Conservation (phyloP, 139 green algal species). For the Coelastrella sp. region DNA sequence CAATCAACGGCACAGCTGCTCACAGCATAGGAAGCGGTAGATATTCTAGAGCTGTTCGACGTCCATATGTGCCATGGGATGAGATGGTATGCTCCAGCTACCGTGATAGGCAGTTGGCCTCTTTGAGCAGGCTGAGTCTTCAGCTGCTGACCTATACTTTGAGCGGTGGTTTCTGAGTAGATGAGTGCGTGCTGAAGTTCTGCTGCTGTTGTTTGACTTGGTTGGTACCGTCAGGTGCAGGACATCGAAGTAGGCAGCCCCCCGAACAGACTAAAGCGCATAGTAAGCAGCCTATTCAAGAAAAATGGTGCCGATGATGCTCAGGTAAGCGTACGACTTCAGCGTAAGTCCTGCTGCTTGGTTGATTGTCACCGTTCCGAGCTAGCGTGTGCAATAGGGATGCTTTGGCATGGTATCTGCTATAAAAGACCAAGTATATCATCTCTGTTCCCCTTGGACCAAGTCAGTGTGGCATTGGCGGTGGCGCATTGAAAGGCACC, state of each 20-base stretch:
- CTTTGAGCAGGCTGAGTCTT: not conserved
- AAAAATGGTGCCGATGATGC: not conserved
- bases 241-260: not conserved
- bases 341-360: not conserved
- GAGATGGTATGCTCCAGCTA: not conserved
- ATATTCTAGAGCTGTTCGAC: no score
- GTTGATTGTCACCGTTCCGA: not conserved
- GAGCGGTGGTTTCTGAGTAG: not conserved
- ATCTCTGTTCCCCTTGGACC: no score
- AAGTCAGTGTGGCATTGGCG: no score
- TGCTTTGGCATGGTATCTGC: no score
- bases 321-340: not conserved
- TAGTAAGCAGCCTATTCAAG: not conserved
- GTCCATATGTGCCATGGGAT: not conserved
- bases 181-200: not conserved
- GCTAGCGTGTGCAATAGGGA: not conserved
- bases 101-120: not conserved
- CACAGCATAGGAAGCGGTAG: no score
- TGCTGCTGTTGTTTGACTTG: not conserved
- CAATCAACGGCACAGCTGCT: no score
- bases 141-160: no score
- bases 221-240: not conserved
- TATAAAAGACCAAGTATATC: no score
- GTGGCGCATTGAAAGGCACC: no score
- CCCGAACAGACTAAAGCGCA: constrained; percentile 22